These are phyloP conservation scores for Russula olivacea DNA, from an alignment of 768 basidiomycete species.

Conservation along the genomic window DNA sequence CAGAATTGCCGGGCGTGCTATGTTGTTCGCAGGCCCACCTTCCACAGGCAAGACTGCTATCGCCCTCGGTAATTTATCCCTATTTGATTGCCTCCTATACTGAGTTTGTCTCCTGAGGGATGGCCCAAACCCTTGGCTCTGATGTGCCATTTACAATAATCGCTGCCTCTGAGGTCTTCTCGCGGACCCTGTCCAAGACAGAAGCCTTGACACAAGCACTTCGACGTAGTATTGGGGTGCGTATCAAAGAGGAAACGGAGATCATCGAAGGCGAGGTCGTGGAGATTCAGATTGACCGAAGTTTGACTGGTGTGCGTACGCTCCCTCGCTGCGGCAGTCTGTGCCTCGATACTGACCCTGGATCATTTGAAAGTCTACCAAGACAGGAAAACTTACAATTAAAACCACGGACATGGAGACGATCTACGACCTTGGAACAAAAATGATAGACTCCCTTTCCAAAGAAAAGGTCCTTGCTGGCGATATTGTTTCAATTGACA, in stretches of 20 bases:
- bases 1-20: conserved; percentile 89
- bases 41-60: conserved; percentile 98
- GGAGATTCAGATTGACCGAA: conserved; percentile 97
- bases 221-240: conserved; percentile 90
- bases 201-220: conserved; percentile 97
- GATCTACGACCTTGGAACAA: conserved; percentile 94
- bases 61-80: conserved; percentile 66
- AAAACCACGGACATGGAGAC: conserved; percentile 99
- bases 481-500: conserved; percentile 95
- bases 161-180: conserved; percentile 96
- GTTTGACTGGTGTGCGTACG: conserved; percentile 80
- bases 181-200: conserved; percentile 96
- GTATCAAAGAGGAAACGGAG: conserved; percentile 97
- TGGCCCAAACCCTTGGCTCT: conserved; percentile 90
- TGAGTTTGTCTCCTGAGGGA: conserved; percentile 46
- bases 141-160: conserved; percentile 99
- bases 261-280: conserved; percentile 98
- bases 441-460: conserved; percentile 97
- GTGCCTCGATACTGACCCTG: not conserved
- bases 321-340: not conserved
- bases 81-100: not conserved
- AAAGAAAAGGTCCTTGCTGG: conserved; percentile 96
- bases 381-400: conserved; percentile 94
- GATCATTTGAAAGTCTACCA: conserved; percentile 64
- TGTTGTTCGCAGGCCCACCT: conserved; percentile 96